phyloP scores from a whole-genome alignment of 208 protist genomes.

The Novymonas esmeraldas region DNA sequence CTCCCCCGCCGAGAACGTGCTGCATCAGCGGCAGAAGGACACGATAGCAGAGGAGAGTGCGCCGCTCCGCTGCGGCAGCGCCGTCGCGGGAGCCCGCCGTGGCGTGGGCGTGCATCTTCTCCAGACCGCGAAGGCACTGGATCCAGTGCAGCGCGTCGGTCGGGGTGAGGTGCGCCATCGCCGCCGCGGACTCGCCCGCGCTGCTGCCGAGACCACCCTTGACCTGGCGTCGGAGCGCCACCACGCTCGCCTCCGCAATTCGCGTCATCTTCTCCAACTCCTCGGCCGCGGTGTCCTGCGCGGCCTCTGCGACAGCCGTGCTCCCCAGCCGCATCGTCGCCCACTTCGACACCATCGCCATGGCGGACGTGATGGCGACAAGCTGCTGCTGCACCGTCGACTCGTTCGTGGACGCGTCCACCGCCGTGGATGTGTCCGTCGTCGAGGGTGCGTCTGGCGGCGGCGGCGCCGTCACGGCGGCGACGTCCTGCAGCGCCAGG shows the following conservation, averaged over 20 bases:
- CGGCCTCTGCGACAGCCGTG: not conserved
- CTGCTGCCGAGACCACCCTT: not conserved
- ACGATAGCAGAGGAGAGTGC: conserved; percentile 22
- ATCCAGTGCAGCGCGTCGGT: conserved; percentile 31
- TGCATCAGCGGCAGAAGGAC: conserved; percentile 23
- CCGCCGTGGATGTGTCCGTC: no score
- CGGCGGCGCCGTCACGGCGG: not conserved
- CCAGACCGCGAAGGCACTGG: conserved; percentile 32
- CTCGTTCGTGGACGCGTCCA: no score
- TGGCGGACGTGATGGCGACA: conserved; percentile 58
- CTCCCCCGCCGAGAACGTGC: conserved; percentile 3
- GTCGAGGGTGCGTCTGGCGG: no score
- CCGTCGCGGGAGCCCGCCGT: conserved; percentile 1
- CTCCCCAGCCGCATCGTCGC: not conserved
- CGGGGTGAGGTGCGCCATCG: conserved; percentile 16
- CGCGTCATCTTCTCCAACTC: conserved; percentile 23
- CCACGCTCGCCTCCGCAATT: conserved; percentile 26
- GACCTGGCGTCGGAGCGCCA: conserved; percentile 11
- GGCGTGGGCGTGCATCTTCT: conserved; percentile 7
- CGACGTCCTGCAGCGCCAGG: conserved; percentile 30
- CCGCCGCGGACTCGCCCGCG: conserved; percentile 6
- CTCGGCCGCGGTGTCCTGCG: not conserved
- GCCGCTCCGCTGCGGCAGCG: conserved; percentile 5
- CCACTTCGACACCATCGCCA: conserved; percentile 57
- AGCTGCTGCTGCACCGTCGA: conserved; percentile 41